Base-by-base conservation (phyloP, 495 filamentous ascomycete species). In the Aspergillus homomorphus region DNA sequence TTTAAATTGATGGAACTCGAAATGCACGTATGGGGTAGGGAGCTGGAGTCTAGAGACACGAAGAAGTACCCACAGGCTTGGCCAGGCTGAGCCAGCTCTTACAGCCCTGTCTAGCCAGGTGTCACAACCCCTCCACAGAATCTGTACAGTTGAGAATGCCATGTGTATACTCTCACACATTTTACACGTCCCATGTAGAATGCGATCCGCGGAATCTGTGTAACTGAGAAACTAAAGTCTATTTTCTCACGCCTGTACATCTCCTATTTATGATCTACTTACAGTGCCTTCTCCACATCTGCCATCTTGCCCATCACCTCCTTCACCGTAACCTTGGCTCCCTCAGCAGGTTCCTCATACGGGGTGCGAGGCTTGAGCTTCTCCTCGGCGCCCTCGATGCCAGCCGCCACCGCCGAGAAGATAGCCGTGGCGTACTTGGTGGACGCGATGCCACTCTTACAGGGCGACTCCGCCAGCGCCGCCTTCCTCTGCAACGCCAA, bases 381-480 rank as follows among this genome's bases (percentile, higher is more conserved):
- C 63, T 79, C 74, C 68, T 74, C 77, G 6, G 79, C 82, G 28
- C 64, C 78, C 69, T 79, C 78, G 58, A 87, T 82, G 5, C 82
- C 82, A 8, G 83, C 86, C 33, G 67, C 71, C 61, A 71, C 73
- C 18, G 80, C 86, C 43, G 81, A 78, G 50, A 77, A 80, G 22
- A 84, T 58, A 5, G 81, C 78, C 4, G 80, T 82, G 1, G 82
- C 87, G 68, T 84, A 88, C 70, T 89, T 89, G 23, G 83, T 85
- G 22, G 77, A 74, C 26, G 84, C 82, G 65, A 89, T 86, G 3
- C 87, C 86, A 44, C 69, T 69, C 67, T 85, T 86, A 59, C 79
- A 77, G 44, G 81, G 77, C 51, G 76, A 78, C 69, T 89, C 86
- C 18, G 77, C 78, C 41, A 74, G 52, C 7, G 80, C 78, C 2